phyloP scores from a whole-genome alignment of 495 filamentous ascomycete genomes.

The Penicillium robsamsonii region DNA sequence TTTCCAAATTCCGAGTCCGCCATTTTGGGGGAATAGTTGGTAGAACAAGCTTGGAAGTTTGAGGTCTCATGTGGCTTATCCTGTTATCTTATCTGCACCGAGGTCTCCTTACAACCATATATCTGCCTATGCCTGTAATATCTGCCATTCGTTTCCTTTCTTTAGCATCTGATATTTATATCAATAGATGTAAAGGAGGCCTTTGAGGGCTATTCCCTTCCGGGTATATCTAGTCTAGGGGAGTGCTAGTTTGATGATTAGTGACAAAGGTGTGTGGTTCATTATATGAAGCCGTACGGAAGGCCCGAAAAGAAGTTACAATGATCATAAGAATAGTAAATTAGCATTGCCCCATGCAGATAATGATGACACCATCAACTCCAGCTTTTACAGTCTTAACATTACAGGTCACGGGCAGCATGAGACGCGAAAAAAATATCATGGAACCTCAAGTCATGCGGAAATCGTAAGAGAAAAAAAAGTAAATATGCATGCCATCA shows the following conservation, averaged over 20 bases:
- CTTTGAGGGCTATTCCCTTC: too few species aligned
- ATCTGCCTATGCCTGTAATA: background rate
- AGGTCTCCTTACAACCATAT: background rate
- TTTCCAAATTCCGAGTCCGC: slow-evolving; percentile 30
- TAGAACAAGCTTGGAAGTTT: slow-evolving; percentile 2
- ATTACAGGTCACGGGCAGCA: slow-evolving; percentile 33
- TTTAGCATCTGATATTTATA: background rate
- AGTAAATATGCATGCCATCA: slow-evolving; percentile 32
- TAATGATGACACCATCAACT: slow-evolving; percentile 24
- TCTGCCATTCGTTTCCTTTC: background rate
- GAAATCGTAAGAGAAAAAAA: slow-evolving; percentile 27
- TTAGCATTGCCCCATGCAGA: slow-evolving; percentile 27
- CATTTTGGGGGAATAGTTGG: slow-evolving; percentile 22
- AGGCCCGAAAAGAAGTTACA: background rate
- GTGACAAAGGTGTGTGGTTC: background rate
- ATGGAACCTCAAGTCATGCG: slow-evolving; percentile 38
- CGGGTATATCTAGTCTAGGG: background rate
- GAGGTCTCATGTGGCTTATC: background rate
- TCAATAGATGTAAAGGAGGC: too few species aligned
- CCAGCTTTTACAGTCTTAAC: slow-evolving; percentile 43
- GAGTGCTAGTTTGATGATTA: background rate
- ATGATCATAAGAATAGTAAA: slow-evolving; percentile 15
- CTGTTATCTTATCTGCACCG: background rate
- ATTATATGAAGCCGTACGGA: background rate
- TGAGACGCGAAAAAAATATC: slow-evolving; percentile 28